Conservation (phyloP, 345 rosid genomes). For the Cardiospermum halicacabum region DNA sequence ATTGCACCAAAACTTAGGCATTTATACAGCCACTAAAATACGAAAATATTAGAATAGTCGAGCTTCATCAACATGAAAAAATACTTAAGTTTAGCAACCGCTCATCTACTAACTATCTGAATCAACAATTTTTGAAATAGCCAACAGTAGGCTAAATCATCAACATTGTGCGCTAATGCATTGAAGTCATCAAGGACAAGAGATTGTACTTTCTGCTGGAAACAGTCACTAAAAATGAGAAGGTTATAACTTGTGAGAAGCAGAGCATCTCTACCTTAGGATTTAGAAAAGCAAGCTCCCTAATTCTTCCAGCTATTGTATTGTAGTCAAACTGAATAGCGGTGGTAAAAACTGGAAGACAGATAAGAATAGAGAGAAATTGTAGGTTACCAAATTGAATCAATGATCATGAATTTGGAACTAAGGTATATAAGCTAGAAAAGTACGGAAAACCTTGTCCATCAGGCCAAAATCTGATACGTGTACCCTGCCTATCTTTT, state of each 20-base stretch:
- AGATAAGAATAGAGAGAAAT: constrained; percentile 11
- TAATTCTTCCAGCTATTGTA: constrained; percentile 81
- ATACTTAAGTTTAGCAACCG: not conserved
- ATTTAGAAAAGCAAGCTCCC: constrained; percentile 95
- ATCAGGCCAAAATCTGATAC: constrained; percentile 96
- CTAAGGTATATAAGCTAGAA: constrained; percentile 3
- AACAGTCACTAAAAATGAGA: not conserved
- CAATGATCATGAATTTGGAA: not conserved
- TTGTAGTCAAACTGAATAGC: constrained; percentile 81
- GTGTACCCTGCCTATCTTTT: constrained; percentile 60
- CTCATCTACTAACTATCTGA: not conserved
- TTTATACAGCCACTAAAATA: not conserved
- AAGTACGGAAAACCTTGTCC: constrained; percentile 56
- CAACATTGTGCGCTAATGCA: not conserved
- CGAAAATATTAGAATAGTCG: not conserved
- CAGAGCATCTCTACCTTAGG: constrained; percentile 55
- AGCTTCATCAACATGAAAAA: not conserved
- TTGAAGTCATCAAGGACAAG: not conserved
- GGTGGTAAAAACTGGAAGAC: constrained; percentile 72
- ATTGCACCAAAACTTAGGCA: constrained; percentile 6
- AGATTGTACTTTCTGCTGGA: not conserved
- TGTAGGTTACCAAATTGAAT: constrained; percentile 14
- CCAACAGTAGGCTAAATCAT: not conserved
- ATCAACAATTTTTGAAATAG: not conserved
- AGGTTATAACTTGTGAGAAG: constrained; percentile 4